Conservation (phyloP, 2,329 filamentous ascomycete genomes). For the Colletotrichum endophyticum region DNA sequence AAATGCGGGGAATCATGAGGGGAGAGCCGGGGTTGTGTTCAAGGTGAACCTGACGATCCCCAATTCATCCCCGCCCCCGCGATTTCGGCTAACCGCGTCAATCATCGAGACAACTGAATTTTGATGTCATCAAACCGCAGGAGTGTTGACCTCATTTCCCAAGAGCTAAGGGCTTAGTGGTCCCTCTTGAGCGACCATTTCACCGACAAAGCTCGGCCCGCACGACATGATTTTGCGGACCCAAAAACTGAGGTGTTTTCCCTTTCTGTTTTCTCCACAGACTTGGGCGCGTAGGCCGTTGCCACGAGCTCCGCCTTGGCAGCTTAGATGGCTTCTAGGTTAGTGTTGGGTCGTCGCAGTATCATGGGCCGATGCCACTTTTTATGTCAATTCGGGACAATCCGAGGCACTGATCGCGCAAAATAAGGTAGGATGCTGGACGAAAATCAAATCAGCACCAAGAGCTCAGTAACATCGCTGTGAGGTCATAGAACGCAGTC, state of each 20-base stretch:
- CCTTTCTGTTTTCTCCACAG: not conserved
- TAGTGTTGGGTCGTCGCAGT: not conserved
- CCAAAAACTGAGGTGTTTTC: not conserved
- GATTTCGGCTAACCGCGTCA: slow-evolving; percentile 15
- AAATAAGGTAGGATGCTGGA: not conserved
- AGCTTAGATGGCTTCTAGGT: not conserved
- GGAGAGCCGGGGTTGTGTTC: not conserved
- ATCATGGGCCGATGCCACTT: slow-evolving; percentile 8
- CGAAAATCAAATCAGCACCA: not conserved
- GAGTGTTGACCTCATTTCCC: not conserved
- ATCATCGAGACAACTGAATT: not conserved
- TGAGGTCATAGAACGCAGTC: not conserved
- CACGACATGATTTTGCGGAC: not conserved
- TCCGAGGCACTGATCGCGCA: not conserved
- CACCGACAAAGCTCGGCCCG: not conserved
- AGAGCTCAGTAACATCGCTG: not conserved
- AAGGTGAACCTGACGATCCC: not conserved
- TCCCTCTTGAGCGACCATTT: not conserved
- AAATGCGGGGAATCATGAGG: slow-evolving; percentile 18
- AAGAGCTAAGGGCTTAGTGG: not conserved
- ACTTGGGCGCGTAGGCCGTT: not conserved
- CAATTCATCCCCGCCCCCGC: slow-evolving; percentile 4
- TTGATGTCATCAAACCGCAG: not conserved
- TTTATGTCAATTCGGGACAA: slow-evolving; percentile 9
- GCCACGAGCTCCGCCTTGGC: not conserved